Evolutionary conservation across 176 grass and related monocot genomes (phyloP).

Genomic region (Neostapfia colusana): DNA sequence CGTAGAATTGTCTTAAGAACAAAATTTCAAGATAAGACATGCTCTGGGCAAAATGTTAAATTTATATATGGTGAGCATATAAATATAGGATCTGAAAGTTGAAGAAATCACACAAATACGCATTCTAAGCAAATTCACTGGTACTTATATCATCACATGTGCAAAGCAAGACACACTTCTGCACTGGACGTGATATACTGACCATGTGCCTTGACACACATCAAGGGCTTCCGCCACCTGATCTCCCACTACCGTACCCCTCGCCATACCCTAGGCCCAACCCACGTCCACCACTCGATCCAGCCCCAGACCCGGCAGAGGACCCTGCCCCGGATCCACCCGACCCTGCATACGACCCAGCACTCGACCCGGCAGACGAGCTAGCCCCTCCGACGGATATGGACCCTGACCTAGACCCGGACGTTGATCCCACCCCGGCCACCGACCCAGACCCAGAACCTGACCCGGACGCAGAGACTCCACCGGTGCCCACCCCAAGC

Average conservation of each 20-base stretch:
- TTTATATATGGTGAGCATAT: too few species aligned
- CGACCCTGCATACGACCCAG: slow-evolving; percentile 33
- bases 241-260: slow-evolving; percentile 37
- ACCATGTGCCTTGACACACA: not conserved
- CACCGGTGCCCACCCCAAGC: slow-evolving; percentile 13
- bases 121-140: too few species aligned
- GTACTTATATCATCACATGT: too few species aligned
- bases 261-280: slow-evolving; percentile 22
- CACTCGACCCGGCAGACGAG: slow-evolving; percentile 46
- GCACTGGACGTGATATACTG: not conserved
- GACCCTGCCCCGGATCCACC: slow-evolving; percentile 43
- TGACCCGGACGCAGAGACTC: slow-evolving; percentile 40
- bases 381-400: slow-evolving; percentile 43
- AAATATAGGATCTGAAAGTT: too few species aligned
- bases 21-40: too few species aligned
- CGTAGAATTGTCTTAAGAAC: too few species aligned
- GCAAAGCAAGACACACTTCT: not conserved
- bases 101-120: too few species aligned
- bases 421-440: slow-evolving; percentile 29
- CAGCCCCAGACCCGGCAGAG: slow-evolving; percentile 38
- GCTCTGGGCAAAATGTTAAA: too few species aligned
- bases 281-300: slow-evolving; percentile 29
- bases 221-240: slow-evolving; percentile 10
- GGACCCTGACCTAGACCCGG: slow-evolving; percentile 27
- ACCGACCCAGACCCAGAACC: slow-evolving; percentile 28